Percentiles rank a stretch among this genome's conserved stretches.
Conservation (phyloP, 2,329 filamentous ascomycete genomes). For the Fusarium piperis region DNA sequence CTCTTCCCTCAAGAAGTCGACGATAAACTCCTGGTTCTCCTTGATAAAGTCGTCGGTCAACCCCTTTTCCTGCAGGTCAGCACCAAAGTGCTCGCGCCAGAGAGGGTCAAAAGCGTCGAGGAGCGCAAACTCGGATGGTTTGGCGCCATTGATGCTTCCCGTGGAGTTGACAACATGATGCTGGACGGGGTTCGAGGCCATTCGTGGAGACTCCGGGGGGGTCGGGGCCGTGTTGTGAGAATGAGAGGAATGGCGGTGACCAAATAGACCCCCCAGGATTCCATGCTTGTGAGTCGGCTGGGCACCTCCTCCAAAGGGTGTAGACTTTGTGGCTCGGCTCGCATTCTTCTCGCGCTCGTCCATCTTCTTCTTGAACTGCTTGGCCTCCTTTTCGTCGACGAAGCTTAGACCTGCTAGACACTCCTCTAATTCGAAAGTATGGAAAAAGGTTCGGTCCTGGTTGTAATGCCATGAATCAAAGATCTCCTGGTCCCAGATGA, state of each 20-base stretch:
- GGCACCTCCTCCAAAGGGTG: slow-evolving; percentile 72
- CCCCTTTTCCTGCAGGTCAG: slow-evolving; percentile 70
- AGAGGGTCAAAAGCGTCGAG: slow-evolving; percentile 72
- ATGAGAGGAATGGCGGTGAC: slow-evolving; percentile 66
- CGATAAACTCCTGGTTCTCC: slow-evolving; percentile 75
- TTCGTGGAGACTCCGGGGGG: slow-evolving; percentile 66
- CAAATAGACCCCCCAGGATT: slow-evolving; percentile 70
- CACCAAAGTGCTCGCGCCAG: slow-evolving; percentile 73
- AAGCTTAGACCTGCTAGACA: slow-evolving; percentile 92
- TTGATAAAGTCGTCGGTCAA: slow-evolving; percentile 73
- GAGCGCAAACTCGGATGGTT: slow-evolving; percentile 63
- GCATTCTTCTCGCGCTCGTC: slow-evolving; percentile 95
- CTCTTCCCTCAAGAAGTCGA: slow-evolving; percentile 70
- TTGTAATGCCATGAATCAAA: slow-evolving; percentile 96
- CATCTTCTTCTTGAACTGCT: slow-evolving; percentile 97
- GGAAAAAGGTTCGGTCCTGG: slow-evolving; percentile 97
- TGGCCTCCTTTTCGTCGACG: slow-evolving; percentile 96
- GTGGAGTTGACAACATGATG: slow-evolving; percentile 53
- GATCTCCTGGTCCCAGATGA: slow-evolving; percentile 97
- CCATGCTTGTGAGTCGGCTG: slow-evolving; percentile 54
- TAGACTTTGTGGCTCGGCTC: slow-evolving; percentile 83
- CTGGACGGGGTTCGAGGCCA: slow-evolving; percentile 50
- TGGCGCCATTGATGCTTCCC: slow-evolving; percentile 58
- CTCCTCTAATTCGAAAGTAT: slow-evolving; percentile 94
- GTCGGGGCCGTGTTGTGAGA: slow-evolving; percentile 66